Base-by-base conservation (phyloP, 805 yeast species). In the Debaryomyces prosopidis region DNA sequence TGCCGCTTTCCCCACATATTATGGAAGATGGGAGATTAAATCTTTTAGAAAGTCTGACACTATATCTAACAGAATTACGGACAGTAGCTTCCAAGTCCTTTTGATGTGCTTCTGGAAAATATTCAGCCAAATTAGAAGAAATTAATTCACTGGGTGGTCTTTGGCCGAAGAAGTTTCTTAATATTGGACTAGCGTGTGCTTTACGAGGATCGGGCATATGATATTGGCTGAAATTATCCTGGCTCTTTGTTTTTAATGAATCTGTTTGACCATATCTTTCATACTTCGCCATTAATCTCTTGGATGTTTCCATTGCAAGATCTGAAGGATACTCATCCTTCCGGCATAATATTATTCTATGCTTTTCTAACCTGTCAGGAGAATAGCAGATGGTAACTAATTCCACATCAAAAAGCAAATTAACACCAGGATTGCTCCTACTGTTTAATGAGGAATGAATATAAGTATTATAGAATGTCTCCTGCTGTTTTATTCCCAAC, bases 141-240 rank as follows among this genome's bases (percentile, higher is more conserved):
- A 92, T 94, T 54, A 91, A 77, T 59, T 89, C 96, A 48, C 94
- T 84, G 1, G 98, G 91, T 5, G 99, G 99, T 58, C 99, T 76
- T 63, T 89, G 96, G 18, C 95, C 95, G 63, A 85, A 84, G 47
- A 87, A 77, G 44, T 70, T 74, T 45, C 80, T 71, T 54, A 77
- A 49, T 2, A 62, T 56, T 35, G 53, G 55, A 23, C 36, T 17
- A 14, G 26, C 32, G 9, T 31, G 40, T 39, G 36, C 20, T 41
- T 39, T 28, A 18, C 38, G 45, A 14, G 40, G 42, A 16, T 59
- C 67, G 7, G 64, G 57, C 7, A 57, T 49, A 43, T 58, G 66
- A 42, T 50, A 57, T 40, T 59, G 60, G 36, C 54, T 54, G 14
- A 54, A 42, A 32, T 52, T 49, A n/a, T 56, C 57, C n/a, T 51